phyloP scores from a whole-genome alignment of 108 stramenopile species.

The Nitzschia inconspicua region DNA sequence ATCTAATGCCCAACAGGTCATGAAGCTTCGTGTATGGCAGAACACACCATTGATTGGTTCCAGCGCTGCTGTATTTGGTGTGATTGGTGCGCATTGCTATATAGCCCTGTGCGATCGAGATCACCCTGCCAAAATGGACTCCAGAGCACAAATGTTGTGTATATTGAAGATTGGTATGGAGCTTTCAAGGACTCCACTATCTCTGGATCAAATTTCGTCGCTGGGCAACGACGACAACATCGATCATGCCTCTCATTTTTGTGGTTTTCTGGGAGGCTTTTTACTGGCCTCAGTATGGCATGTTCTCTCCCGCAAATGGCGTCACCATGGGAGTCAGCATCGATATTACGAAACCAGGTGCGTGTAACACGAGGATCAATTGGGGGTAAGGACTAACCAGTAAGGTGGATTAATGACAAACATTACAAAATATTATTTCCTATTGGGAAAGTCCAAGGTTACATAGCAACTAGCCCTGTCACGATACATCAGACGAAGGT shows the following conservation, averaged over 20 bases:
- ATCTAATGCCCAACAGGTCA: neutral
- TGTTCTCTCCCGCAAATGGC: too few relatives aligned
- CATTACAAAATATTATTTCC: too few relatives aligned
- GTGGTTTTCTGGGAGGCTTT: constrained; percentile 3
- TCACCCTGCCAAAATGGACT: constrained; percentile 2
- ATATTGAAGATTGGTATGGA: constrained; percentile 4
- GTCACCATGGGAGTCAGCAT: too few relatives aligned
- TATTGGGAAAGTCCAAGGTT: too few relatives aligned
- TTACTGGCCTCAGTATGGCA: constrained; percentile 2
- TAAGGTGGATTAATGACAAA: too few relatives aligned
- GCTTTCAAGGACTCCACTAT: neutral
- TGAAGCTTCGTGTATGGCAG: neutral
- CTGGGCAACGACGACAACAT: neutral
- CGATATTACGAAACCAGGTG: too few relatives aligned
- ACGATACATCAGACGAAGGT: too few relatives aligned
- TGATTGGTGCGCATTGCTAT: neutral
- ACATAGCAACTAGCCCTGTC: too few relatives aligned
- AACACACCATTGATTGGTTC: neutral
- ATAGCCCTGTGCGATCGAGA: neutral
- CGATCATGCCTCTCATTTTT: constrained; percentile 4
- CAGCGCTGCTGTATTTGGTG: constrained; percentile 1
- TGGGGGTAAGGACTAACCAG: too few relatives aligned
- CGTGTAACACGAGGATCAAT: too few relatives aligned
- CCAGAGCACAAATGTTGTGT: neutral
- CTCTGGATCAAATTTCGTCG: constrained; percentile 1